phyloP scores from a whole-genome alignment of 2,329 filamentous ascomycete species.

The Coniochaeta sp. region DNA sequence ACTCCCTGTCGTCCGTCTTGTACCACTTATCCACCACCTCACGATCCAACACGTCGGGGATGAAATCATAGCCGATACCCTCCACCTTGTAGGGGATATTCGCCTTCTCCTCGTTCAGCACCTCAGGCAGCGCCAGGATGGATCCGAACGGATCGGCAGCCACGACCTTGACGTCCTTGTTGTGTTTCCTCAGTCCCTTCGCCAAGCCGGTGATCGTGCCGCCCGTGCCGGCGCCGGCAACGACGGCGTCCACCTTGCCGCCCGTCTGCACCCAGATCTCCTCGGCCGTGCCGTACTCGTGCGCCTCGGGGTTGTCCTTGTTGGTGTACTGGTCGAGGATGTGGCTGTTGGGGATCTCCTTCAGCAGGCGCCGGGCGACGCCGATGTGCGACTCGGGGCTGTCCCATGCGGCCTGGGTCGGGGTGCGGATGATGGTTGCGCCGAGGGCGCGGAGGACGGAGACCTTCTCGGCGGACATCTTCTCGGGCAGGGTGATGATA shows the following conservation, averaged over 20 bases:
- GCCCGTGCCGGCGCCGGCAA: constrained; percentile 91
- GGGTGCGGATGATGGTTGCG: constrained; percentile 95
- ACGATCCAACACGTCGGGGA: constrained; percentile 86
- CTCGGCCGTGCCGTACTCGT: constrained; percentile 90
- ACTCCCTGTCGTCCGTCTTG: constrained; percentile 91
- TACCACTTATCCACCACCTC: constrained; percentile 86
- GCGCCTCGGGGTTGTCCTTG: constrained; percentile 81
- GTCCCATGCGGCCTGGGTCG: constrained; percentile 92
- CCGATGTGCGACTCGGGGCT: constrained; percentile 95
- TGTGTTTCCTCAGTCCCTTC: constrained; percentile 81
- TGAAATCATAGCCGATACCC: constrained; percentile 97
- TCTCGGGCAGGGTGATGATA: constrained; percentile 97
- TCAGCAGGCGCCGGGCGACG: constrained; percentile 80
- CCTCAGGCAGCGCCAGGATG: constrained; percentile 75
- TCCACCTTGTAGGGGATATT: constrained; percentile 96
- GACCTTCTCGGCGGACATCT: constrained; percentile 99
- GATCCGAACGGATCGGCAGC: constrained; percentile 90
- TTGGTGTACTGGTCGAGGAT: constrained; percentile 97
- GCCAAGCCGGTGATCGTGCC: constrained; percentile 91
- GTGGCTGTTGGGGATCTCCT: constrained; percentile 94
- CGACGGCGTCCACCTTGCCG: constrained; percentile 73
- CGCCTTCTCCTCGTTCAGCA: constrained; percentile 69
- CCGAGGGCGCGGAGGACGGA: constrained; percentile 88
- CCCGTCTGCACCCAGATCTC: constrained; percentile 92
- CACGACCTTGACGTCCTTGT: constrained; percentile 75